phyloP scores from a whole-genome alignment of 2,329 filamentous ascomycete species.

The Penicillium griseofulvum region DNA sequence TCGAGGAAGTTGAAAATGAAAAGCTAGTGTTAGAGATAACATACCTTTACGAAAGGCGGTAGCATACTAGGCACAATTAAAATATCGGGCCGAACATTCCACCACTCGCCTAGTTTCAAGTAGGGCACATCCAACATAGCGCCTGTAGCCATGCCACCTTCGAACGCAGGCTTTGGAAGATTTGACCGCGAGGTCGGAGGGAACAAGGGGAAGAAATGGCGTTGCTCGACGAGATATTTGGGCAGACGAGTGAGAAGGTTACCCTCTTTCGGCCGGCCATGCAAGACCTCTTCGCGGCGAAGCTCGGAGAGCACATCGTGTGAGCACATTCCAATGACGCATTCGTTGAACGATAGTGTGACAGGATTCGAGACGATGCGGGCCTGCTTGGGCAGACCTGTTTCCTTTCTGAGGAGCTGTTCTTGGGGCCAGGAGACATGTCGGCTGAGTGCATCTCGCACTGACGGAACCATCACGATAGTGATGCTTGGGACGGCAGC shows the following conservation, averaged over 20 bases:
- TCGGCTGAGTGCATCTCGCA: conserved; percentile 76
- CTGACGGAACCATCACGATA: conserved; percentile 78
- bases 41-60: conserved; percentile 83
- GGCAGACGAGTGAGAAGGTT: conserved; percentile 70
- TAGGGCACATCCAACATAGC: conserved; percentile 80
- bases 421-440: conserved; percentile 86
- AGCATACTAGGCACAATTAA: conserved; percentile 78
- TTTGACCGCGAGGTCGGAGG: conserved; percentile 70
- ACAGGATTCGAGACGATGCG: conserved; percentile 87
- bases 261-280: conserved; percentile 54
- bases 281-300: conserved; percentile 67
- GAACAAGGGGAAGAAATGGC: conserved; percentile 87
- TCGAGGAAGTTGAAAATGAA: neutral
- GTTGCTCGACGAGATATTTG: conserved; percentile 78
- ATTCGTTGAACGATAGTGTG: conserved; percentile 83
- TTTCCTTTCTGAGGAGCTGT: conserved; percentile 65
- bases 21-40: conserved; percentile 19
- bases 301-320: conserved; percentile 84
- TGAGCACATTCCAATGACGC: conserved; percentile 74
- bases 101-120: conserved; percentile 85
- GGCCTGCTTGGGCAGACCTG: conserved; percentile 74
- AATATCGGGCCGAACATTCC: conserved; percentile 80
- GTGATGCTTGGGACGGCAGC: conserved; percentile 71
- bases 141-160: conserved; percentile 63
- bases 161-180: conserved; percentile 63